Evolutionary conservation across 495 filamentous ascomycete species (phyloP).

Genomic region (Cercophora scortea): DNA sequence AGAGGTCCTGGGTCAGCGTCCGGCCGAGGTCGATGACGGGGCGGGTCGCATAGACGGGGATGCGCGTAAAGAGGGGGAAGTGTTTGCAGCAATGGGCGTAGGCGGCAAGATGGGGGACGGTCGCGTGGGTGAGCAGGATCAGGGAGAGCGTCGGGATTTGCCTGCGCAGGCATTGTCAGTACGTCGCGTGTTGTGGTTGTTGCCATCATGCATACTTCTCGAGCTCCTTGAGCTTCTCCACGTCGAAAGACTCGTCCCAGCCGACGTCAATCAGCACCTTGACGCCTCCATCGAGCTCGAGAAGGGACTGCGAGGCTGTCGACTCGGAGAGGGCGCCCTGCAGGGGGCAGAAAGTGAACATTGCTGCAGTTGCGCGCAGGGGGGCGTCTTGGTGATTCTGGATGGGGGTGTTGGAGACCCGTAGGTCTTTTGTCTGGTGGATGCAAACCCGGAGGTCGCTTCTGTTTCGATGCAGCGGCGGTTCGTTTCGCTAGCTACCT

Average conservation of each 20-base stretch:
- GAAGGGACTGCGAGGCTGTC: slow-evolving; percentile 81
- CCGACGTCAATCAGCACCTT: slow-evolving; percentile 93
- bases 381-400: background rate
- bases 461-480: background rate
- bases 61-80: slow-evolving; percentile 81
- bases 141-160: slow-evolving; percentile 85
- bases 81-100: slow-evolving; percentile 97
- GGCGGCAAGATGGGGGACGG: slow-evolving; percentile 80
- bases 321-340: slow-evolving; percentile 85
- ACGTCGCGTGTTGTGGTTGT: background rate
- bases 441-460: background rate
- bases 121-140: slow-evolving; percentile 92
- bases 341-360: slow-evolving; percentile 94
- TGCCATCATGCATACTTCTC: slow-evolving; percentile 55
- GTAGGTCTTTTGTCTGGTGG: no score
- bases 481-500: slow-evolving; percentile 1
- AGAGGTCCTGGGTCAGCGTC: slow-evolving; percentile 85
- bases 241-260: slow-evolving; percentile 88
- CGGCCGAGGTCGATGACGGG: slow-evolving; percentile 90
- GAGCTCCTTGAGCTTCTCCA: slow-evolving; percentile 68
- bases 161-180: slow-evolving; percentile 35
- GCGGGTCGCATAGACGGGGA: slow-evolving; percentile 92
- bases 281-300: slow-evolving; percentile 94
- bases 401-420: no score
- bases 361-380: slow-evolving; percentile 23